Conservation (phyloP, 768 basidiomycete species). For the Tephrocybe sp. region DNA sequence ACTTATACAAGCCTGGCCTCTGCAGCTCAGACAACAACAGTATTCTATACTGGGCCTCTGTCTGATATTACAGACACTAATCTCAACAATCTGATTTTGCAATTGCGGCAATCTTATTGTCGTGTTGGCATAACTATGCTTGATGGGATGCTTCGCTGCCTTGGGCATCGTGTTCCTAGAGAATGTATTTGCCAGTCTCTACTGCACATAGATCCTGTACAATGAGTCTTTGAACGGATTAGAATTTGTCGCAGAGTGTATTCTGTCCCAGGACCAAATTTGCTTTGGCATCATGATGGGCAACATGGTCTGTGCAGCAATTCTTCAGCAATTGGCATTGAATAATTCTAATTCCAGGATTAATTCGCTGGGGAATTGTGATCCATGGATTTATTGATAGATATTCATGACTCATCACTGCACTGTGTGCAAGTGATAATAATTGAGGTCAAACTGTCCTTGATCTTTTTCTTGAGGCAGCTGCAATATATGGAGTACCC, state of each 20-base stretch:
- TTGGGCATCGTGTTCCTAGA: constrained; percentile 13
- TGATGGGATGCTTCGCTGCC: constrained; percentile 19
- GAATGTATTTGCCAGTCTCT: constrained; percentile 16
- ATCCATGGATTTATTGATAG: constrained; percentile 36
- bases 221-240: constrained; percentile 15
- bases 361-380: constrained; percentile 33
- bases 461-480: constrained; percentile 25
- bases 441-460: constrained; percentile 39
- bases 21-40: not conserved
- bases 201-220: constrained; percentile 17
- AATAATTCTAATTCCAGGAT: constrained; percentile 16
- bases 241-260: constrained; percentile 22
- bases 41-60: not conserved
- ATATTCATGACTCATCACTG: constrained; percentile 22
- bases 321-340: not conserved
- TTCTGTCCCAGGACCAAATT: constrained; percentile 29
- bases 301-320: constrained; percentile 25
- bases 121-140: constrained; percentile 22
- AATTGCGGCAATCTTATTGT: not conserved
- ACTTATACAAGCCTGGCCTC: not conserved
- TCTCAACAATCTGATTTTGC: not conserved
- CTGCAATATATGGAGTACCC: constrained; percentile 28
- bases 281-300: constrained; percentile 37
- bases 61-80: not conserved
- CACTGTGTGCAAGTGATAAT: constrained; percentile 34